A percentile compares a stretch with the other conserved stretches of the same genome.
These are phyloP conservation scores for Antrodiella citrinella DNA, from an alignment of 768 basidiomycete genomes.

Conservation along the genomic window DNA sequence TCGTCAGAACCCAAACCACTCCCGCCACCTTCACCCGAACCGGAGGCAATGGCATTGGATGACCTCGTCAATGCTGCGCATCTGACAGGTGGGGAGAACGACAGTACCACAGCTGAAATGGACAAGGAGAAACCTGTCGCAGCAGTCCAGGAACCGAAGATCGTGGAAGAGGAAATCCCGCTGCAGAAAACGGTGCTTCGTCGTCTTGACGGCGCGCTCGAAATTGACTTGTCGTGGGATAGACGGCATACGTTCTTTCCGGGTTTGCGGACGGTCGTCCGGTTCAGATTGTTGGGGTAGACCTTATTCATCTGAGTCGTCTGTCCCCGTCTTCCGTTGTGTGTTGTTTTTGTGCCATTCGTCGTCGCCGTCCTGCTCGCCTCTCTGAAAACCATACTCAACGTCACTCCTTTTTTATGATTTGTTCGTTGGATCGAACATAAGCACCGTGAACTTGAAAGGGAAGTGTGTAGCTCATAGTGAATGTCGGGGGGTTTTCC, in stretches of 20 bases:
- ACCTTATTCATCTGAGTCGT: too few relatives aligned
- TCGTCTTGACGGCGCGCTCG: conserved; percentile 37
- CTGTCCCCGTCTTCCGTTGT: too few relatives aligned
- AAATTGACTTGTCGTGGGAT: conserved; percentile 45
- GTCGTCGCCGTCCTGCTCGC: too few relatives aligned
- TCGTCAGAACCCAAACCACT: neutral
- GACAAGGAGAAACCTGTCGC: neutral
- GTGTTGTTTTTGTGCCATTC: too few relatives aligned
- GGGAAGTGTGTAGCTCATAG: too few relatives aligned
- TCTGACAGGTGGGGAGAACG: too few relatives aligned
- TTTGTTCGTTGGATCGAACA: too few relatives aligned
- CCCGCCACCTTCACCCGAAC: neutral
- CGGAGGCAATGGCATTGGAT: neutral
- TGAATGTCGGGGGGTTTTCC: too few relatives aligned
- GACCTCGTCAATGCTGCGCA: neutral
- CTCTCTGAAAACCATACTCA: too few relatives aligned
- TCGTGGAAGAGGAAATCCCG: neutral
- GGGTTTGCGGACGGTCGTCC: conserved; percentile 47
- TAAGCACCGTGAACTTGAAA: too few relatives aligned
- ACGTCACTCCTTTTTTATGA: too few relatives aligned
- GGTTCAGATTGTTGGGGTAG: conserved; percentile 41
- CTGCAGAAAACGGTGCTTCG: neutral
- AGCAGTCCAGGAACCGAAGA: neutral
- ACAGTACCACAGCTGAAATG: too few relatives aligned
- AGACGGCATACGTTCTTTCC: conserved; percentile 42